Evolutionary conservation across 495 filamentous ascomycete genomes (phyloP), one percentile per base, ranked within the genome.

Genomic region (Xylaria scruposa): DNA sequence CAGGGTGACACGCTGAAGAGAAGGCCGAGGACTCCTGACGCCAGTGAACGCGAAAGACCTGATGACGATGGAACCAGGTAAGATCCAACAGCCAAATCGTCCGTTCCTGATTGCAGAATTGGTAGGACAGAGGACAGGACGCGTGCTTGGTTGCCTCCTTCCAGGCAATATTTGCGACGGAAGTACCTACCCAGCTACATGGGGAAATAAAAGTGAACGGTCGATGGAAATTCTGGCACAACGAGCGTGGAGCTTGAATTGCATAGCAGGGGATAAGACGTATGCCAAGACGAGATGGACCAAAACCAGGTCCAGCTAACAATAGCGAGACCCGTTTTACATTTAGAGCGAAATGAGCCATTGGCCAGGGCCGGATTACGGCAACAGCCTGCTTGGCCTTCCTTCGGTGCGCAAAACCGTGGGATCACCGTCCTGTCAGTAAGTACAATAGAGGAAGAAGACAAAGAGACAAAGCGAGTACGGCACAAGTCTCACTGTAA

Each of bases 261-360:
- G 67, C 54, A 62, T 51, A n/a, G 62, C 67, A 70, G 44, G 67
- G 67, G 51, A 51, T 70, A 54, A 38, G 42, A 70, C 67, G 67
- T 70, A 31, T 70, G 67, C 67, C 67, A 70, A 70, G 67, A 49
- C 53, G 19, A 44, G n/a, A 49, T 47, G 1, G 31, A 44, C 33
- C 49, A 4, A 10, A 15, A 33, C 29, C 46, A 12, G 64, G 33
- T 38, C 64, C 19, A 54, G 66, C 49, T 44, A 26, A 59, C 19
- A 68, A 24, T 24, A 36, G 17, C 33, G 49, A 17, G 66, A 42
- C 51, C 66, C 66, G 53, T 29, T 68, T 68, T 68, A 68, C 19
- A 46, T 68, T 56, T 56, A 68, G 66, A 58, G n/a, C 49, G 53
- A 59, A 29, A 66, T 66, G 63, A 66, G 29, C 31, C 17, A 66